Base-by-base conservation (phyloP, 257 asterid genomes). In the Datura wrightii region DNA sequence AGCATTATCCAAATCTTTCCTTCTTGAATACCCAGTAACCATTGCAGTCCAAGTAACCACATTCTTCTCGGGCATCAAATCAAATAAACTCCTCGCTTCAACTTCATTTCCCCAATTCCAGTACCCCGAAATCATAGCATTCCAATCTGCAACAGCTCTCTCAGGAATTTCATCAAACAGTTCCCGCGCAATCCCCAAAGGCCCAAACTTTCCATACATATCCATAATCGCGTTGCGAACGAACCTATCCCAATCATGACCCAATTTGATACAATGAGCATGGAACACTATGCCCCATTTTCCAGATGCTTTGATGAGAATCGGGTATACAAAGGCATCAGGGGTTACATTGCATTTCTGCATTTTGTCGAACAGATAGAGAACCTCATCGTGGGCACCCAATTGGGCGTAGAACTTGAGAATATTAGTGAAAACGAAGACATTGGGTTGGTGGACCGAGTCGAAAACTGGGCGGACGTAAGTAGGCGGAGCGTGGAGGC, bases 1-100 rank as follows among this genome's bases (percentile, higher is more conserved):
- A 11, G 97, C 98, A 74, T 78, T 91, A 84, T 60, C 89, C 89
- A 92, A 80, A 86, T 93, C 93, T 84, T 89, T 90, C 87, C 83
- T 84, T 87, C 80, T 91, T 14, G 94, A 88, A 86, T 84, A 93
- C 41, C 97, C 97, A 0, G 91, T 90, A 44, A 94, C 90, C 98
- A 93, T 93, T 6, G 92, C 85, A 24, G 93, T 94, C 97, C 98
- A 93, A 16, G 97, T 85, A 82, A 93, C 85, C 80, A 90, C 91
- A 87, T 91, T 91, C 89, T 86, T 94, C 70, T 85, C 88, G 50
- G 91, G 92, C 92, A 90, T 90, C 90, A 86, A 82, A 79, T 87
- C 90, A 86, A 93, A 94, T 88, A 93, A 71, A 60, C 83, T 82
- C 65, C 70, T 87, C 7, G 96, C 97, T 87, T 94, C 91, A 79